Base-by-base conservation (phyloP, 495 filamentous ascomycete genomes). In the Xanthoparmelia taractica region DNA sequence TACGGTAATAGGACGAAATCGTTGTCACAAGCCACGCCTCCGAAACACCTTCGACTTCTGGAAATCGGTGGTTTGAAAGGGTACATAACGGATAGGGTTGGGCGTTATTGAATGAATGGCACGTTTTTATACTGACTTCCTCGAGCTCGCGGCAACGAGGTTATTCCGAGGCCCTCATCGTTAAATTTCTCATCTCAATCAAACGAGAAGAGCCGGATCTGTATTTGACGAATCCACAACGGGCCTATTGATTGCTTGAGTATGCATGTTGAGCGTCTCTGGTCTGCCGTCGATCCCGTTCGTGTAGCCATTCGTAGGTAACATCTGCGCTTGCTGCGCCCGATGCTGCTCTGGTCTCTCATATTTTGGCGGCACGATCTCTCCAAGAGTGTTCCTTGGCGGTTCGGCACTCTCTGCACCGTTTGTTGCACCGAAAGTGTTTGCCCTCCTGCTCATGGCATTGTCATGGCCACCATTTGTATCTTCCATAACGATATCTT, bases 131-230 rank as follows among this genome's bases (percentile, higher is more conserved):
- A n/a, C n/a, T n/a, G 45, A 48, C 4, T 52, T 17, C 4, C 13
- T 17, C 11, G 12, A 50, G 47, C 47, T 50, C 2, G 23, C 25
- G 25, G 25, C 15, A 52, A 18, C 27, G 27, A 52, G 27, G 4
- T 29, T 5, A 8, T 52, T 6, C 18, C 13, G 13, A 31, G 15
- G 4, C 13, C 45, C 11, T 52, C 48, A 31, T 18, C 13, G 27
- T 7, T 18, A 18, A 29, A 4, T 27, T 23, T 0, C 12, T 13
- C 23, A 29, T 33, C 50, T 11, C 20, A 20, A 20, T 52, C 48
- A 62, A 34, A 57, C 37, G 37, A 55, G 43, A 1, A 63, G 60
- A 13, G 60, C 50, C 37, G 60, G 60, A 41, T 63, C 60, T 5
- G 55, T 55, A 18, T 63, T 56, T 18, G 60, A 31, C 18, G 40